A percentile compares a stretch with the other conserved stretches of the same genome.
phyloP scores from a whole-genome alignment of 2,329 filamentous ascomycete genomes.

The Paecilomyces sp. region DNA sequence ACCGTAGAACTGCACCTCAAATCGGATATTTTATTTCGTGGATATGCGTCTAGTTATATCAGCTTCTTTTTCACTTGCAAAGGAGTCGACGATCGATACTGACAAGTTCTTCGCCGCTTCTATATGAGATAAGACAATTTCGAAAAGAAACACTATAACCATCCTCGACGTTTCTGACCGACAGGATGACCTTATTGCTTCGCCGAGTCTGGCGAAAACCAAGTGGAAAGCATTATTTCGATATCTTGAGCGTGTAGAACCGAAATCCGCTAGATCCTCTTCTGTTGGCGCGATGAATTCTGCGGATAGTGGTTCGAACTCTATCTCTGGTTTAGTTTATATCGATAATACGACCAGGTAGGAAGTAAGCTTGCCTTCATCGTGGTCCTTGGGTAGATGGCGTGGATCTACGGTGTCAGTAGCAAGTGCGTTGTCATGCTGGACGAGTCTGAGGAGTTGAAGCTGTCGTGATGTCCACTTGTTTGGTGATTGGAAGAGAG shows the following conservation, averaged over 20 bases:
- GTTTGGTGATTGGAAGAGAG: too few relatives aligned
- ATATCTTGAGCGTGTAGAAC: neutral
- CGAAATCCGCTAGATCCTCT: neutral
- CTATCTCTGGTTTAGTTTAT: neutral
- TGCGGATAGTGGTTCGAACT: neutral
- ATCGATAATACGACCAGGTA: neutral
- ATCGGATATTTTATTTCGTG: neutral
- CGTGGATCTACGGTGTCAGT: too few relatives aligned
- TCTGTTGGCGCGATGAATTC: neutral
- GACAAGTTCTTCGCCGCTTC: neutral
- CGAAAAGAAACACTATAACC: neutral
- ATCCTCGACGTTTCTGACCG: neutral
- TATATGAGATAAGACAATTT: neutral
- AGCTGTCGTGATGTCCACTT: too few relatives aligned
- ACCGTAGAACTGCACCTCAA: neutral
- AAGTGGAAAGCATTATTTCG: neutral
- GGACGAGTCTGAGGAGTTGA: too few relatives aligned
- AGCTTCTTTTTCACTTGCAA: neutral
- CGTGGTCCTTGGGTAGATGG: neutral
- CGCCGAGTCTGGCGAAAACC: neutral
- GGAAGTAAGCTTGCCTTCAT: neutral
- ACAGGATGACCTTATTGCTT: neutral
- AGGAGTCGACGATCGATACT: neutral
- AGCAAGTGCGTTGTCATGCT: too few relatives aligned
- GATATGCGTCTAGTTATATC: neutral